Percentiles rank a stretch among this genome's conserved stretches.
phyloP scores from a whole-genome alignment of 148 eudicot species.

The Cornus kousa region DNA sequence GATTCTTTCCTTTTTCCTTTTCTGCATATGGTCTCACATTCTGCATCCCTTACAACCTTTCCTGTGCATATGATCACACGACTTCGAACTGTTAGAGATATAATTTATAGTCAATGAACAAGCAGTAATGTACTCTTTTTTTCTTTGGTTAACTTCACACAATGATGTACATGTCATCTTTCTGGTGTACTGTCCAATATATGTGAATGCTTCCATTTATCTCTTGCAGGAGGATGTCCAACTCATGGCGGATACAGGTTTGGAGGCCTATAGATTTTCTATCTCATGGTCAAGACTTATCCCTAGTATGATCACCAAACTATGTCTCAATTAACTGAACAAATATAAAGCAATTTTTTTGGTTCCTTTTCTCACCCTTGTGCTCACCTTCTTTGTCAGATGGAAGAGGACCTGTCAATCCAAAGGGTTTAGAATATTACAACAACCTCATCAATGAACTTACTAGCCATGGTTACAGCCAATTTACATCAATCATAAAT shows the following conservation, averaged over 20 bases:
- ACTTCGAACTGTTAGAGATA: too few relatives aligned
- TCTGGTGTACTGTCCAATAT: too few relatives aligned
- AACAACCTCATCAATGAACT: slow-evolving; percentile 56
- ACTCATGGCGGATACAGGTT: slow-evolving; percentile 57
- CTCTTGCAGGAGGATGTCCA: slow-evolving; percentile 60
- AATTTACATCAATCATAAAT: neutral
- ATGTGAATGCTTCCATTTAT: neutral
- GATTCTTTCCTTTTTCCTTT: too few relatives aligned
- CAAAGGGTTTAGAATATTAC: slow-evolving; percentile 49
- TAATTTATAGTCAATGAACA: neutral
- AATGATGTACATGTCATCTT: neutral
- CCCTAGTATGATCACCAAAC: slow-evolving; percentile 42
- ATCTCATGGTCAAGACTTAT: slow-evolving; percentile 77
- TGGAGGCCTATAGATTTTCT: slow-evolving; percentile 69
- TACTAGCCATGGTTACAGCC: slow-evolving; percentile 35
- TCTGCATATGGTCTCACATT: too few relatives aligned
- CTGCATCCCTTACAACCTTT: too few relatives aligned
- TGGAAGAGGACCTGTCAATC: slow-evolving; percentile 61
- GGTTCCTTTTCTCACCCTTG: slow-evolving; percentile 3
- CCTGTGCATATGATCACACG: neutral
- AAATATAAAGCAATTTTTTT: neutral
- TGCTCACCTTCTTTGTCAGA: slow-evolving; percentile 24
- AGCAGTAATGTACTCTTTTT: neutral
- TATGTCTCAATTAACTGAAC: neutral
- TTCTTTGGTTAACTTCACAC: neutral